Conservation (phyloP, 345 rosid genomes). For the Leavenworthia alabamica region DNA sequence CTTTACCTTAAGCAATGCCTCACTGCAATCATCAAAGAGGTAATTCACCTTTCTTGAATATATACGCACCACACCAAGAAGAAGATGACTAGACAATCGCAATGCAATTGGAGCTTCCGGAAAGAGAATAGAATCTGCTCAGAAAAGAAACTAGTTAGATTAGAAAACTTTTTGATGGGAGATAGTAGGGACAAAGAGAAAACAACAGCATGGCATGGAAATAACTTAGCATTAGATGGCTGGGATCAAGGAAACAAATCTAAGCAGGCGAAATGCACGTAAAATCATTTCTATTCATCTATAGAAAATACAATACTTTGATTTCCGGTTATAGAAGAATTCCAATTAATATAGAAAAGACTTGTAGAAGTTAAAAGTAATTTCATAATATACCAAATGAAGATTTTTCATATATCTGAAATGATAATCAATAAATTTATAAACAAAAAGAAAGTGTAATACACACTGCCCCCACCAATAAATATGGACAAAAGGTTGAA, state of each 20-base stretch:
- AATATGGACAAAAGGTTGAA: not conserved
- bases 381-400: not conserved
- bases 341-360: not conserved
- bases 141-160: conserved; percentile 7
- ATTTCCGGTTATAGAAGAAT: not conserved
- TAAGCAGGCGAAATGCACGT: not conserved
- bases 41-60: conserved; percentile 95
- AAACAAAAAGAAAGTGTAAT: not conserved
- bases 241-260: not conserved
- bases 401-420: not conserved
- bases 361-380: not conserved
- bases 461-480: not conserved
- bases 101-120: conserved; percentile 98
- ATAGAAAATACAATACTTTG: not conserved
- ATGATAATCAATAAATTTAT: not conserved
- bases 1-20: conserved; percentile 93
- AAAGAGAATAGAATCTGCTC: conserved; percentile 90
- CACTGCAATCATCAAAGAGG: conserved; percentile 99
- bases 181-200: not conserved
- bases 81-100: conserved; percentile 91
- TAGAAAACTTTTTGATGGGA: not conserved
- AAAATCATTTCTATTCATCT: not conserved
- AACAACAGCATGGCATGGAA: not conserved
- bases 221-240: not conserved
- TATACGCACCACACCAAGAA: conserved; percentile 99